Percentiles rank a stretch among this genome's conserved stretches.
Conservation (phyloP, 2,329 filamentous ascomycete species). For the Colletotrichum sp. region DNA sequence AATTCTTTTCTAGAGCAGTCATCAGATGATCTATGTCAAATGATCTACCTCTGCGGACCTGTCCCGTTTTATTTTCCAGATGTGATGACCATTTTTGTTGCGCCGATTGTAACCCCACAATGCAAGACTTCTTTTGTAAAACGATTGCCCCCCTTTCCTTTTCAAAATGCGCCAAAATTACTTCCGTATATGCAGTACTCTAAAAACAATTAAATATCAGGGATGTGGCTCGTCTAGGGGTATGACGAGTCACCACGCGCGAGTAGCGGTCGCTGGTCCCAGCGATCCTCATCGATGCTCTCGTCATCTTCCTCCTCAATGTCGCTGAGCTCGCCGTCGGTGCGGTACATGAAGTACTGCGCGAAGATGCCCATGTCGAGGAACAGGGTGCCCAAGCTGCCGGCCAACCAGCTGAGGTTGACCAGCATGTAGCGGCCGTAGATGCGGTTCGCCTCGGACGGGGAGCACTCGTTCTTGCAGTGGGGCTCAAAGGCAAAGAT, state of each 20-base stretch:
- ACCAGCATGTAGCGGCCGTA: conserved; percentile 87
- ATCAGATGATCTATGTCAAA: not conserved
- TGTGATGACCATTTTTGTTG: not conserved
- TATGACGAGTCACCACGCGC: conserved; percentile 23
- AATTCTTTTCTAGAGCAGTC: not conserved
- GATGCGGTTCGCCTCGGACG: conserved; percentile 67
- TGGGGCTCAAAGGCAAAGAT: conserved; percentile 89
- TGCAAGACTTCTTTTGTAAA: not conserved
- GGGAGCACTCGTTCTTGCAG: conserved; percentile 64
- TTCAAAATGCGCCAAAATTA: not conserved
- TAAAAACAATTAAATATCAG: not conserved
- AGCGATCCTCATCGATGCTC: conserved; percentile 34
- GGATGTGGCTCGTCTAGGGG: not conserved
- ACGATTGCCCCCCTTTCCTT: not conserved
- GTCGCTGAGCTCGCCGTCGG: conserved; percentile 41
- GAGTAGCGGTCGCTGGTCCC: conserved; percentile 39
- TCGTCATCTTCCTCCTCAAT: conserved; percentile 28
- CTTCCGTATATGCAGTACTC: not conserved
- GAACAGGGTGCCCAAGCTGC: conserved; percentile 85
- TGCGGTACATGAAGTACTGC: conserved; percentile 87
- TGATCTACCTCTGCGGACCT: not conserved
- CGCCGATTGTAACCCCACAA: not conserved
- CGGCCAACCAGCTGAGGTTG: conserved; percentile 89
- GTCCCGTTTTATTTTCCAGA: not conserved
- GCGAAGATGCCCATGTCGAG: conserved; percentile 87